Evolutionary conservation across 208 protist species (phyloP).

Genomic region (Crithidia sp.): DNA sequence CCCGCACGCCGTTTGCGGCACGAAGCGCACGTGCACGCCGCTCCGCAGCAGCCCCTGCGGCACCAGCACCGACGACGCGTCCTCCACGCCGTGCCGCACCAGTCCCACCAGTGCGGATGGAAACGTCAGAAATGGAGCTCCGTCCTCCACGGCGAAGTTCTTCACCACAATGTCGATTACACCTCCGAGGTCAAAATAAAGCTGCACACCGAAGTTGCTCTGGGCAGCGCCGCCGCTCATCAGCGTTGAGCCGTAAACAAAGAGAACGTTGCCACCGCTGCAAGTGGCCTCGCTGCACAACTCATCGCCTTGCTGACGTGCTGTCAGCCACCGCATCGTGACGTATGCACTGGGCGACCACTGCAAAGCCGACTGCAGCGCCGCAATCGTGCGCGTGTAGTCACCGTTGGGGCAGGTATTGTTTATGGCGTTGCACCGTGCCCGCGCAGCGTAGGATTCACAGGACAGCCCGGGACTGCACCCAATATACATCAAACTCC

Average conservation of each 20-base stretch:
- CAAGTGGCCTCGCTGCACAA: not conserved
- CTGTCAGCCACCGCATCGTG: not conserved
- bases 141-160: not conserved
- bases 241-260: not conserved
- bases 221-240: not conserved
- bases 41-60: slow-evolving; percentile 23
- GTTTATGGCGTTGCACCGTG: not conserved
- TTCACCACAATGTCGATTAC: slow-evolving; percentile 12
- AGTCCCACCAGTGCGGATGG: slow-evolving; percentile 40
- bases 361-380: slow-evolving; percentile 12
- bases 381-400: slow-evolving; percentile 33
- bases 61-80: slow-evolving; percentile 33
- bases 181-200: slow-evolving; percentile 4
- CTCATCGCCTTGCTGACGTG: not conserved
- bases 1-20: slow-evolving; percentile 6
- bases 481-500: not conserved
- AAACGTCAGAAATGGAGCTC: slow-evolving; percentile 22
- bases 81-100: slow-evolving; percentile 36
- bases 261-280: not conserved
- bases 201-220: slow-evolving; percentile 8
- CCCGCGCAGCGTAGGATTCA: too few relatives aligned
- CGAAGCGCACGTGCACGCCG: slow-evolving; percentile 18
- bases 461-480: slow-evolving; percentile 15
- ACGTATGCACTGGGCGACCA: not conserved
- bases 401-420: slow-evolving; percentile 39